A percentile compares a stretch with the other conserved stretches of the same genome.
phyloP scores from a whole-genome alignment of 345 rosid genomes.

The Boechera retrofracta region DNA sequence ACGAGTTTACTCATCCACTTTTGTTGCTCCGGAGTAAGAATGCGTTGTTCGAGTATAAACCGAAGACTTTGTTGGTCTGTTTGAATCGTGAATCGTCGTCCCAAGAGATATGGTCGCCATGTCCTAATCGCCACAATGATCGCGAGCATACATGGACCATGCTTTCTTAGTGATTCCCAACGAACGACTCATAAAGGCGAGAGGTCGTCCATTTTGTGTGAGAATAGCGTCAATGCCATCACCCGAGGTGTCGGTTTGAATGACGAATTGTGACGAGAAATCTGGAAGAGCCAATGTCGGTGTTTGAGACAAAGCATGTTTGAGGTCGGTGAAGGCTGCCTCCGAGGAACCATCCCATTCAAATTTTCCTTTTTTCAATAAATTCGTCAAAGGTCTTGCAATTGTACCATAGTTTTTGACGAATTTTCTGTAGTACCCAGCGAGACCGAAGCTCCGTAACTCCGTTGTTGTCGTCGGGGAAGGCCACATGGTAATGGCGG shows the following conservation, averaged over 20 bases:
- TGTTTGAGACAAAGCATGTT: not conserved
- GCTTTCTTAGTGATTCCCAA: not conserved
- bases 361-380: no score
- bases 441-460: no score
- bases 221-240: not conserved
- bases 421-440: no score
- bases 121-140: not conserved
- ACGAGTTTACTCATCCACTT: not conserved
- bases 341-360: no score
- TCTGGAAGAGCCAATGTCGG: not conserved
- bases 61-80: not conserved
- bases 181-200: not conserved
- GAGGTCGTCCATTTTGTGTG: fast-evolving
- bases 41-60: not conserved
- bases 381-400: no score
- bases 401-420: no score
- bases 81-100: not conserved
- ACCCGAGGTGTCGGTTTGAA: no score
- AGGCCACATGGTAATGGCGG: no score
- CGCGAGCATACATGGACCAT: not conserved
- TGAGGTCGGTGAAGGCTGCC: no score
- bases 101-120: not conserved
- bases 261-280: no score
- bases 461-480: no score
- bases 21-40: not conserved